A percentile compares a stretch with the other conserved stretches of the same genome.
Conservation (phyloP, 202 grass and related monocot genomes). For the Panicum virgatum region DNA sequence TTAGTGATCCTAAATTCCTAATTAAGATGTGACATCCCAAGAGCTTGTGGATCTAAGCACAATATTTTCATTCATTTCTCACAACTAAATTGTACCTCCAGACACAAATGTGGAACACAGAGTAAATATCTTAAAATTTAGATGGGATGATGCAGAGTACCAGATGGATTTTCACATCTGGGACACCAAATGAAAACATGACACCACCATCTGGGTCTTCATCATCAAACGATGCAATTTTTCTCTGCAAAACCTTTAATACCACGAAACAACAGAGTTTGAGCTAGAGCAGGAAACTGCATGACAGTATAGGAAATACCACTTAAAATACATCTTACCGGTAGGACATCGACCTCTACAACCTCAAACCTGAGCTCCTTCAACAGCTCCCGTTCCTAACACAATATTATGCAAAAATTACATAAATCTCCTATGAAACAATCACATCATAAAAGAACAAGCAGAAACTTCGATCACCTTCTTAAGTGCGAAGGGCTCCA, state of each 20-base stretch:
- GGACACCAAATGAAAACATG: constrained; percentile 40
- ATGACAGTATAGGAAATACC: not conserved
- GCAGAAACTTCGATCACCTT: constrained; percentile 33
- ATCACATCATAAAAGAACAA: constrained; percentile 15
- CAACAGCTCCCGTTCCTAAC: constrained; percentile 51
- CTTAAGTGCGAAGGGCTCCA: not conserved
- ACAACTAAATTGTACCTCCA: constrained; percentile 34
- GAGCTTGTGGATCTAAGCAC: not conserved
- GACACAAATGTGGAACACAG: constrained; percentile 16
- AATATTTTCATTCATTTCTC: not conserved
- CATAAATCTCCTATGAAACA: not conserved
- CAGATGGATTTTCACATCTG: constrained; percentile 53
- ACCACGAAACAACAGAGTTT: constrained; percentile 39
- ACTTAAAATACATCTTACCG: constrained; percentile 48
- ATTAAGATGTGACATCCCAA: not conserved
- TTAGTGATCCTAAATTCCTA: not conserved
- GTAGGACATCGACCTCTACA: constrained; percentile 63
- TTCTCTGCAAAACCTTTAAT: constrained; percentile 43
- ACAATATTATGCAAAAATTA: constrained; percentile 27
- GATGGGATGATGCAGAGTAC: constrained; percentile 49
- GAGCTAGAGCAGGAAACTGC: constrained; percentile 7
- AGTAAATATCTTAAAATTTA: constrained; percentile 21
- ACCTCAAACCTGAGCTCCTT: constrained; percentile 68
- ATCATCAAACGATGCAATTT: constrained; percentile 36
- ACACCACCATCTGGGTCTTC: constrained; percentile 39